Conservation (phyloP, 2,329 filamentous ascomycete species). For the Exophiala sp. region DNA sequence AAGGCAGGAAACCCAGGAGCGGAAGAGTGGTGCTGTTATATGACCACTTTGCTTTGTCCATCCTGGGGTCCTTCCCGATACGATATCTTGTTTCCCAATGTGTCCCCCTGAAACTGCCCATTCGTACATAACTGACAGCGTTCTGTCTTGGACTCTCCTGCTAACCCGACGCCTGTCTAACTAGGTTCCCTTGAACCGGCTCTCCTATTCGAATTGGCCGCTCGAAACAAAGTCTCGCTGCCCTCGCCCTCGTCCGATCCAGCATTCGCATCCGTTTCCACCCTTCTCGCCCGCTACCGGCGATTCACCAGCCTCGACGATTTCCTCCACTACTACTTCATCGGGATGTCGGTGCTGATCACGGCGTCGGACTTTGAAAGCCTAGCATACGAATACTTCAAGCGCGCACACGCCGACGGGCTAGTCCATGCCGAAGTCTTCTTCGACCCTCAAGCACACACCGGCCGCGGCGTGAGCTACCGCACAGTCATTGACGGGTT, state of each 20-base stretch:
- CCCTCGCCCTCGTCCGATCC: slow-evolving; percentile 50
- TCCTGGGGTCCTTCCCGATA: too few relatives aligned
- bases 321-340: slow-evolving; percentile 70
- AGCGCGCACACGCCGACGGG: slow-evolving; percentile 56
- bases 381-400: slow-evolving; percentile 67
- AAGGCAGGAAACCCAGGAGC: too few relatives aligned
- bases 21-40: too few relatives aligned
- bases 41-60: too few relatives aligned
- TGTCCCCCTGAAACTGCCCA: too few relatives aligned
- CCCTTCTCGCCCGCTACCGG: slow-evolving; percentile 59
- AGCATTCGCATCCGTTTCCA: slow-evolving; percentile 55
- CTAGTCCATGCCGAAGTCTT: slow-evolving; percentile 72
- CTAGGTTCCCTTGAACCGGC: slow-evolving; percentile 56
- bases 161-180: too few relatives aligned
- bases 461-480: slow-evolving; percentile 58
- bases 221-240: slow-evolving; percentile 59
- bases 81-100: too few relatives aligned
- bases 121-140: too few relatives aligned
- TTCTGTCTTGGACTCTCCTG: too few relatives aligned
- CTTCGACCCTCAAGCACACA: slow-evolving; percentile 74
- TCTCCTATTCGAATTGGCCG: slow-evolving; percentile 63
- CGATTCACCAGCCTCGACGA: slow-evolving; percentile 66
- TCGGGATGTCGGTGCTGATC: slow-evolving; percentile 65
- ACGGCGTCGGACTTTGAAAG: slow-evolving; percentile 62
- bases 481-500: slow-evolving; percentile 60